Evolutionary conservation across 306 rosid species (phyloP), one percentile per base, ranked within the genome.

Genomic region (Lotus japonicus): DNA sequence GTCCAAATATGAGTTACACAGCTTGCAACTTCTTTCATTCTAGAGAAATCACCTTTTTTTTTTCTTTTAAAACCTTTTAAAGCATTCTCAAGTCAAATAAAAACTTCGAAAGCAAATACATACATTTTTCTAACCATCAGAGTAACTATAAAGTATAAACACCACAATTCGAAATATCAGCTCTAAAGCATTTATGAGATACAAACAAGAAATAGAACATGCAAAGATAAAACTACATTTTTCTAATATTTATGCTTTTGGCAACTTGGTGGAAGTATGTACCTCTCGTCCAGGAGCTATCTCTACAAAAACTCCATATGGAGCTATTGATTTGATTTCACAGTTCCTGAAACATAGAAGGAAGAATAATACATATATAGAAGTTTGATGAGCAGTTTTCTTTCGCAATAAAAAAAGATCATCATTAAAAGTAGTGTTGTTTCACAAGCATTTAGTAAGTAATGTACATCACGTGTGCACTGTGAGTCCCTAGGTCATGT

Each of bases 271-370:
- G 52, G 46, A 80, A 63, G 43, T 42, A 58, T 64, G 51, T 84
- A 84, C 98, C 98, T 94, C 98, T 70, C 97, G 82, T 23, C 98
- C 98, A 64, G 96, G 95, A 58, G 95, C 91, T 79, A 94, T 94
- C 92, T 94, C 97, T 39, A 94, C 94, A 73, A 94, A 94, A 63
- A 54, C 97, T 73, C 98, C 98, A 53, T 86, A 94, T 33, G 90
- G 74, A 66, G 86, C 80, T 60, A 90, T 80, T 58, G 96, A 78
- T 78, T 94, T 94, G 75, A 94, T 88, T 82, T 90, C 96, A 42
- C 98, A 88, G 62, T 90, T 76, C 96, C 98, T 94, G 81, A 67
- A 66, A 31, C 23, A 67, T 31, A 46, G 46, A 77, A 42, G 36
- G 13, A 17, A 26, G 70, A 60, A 52, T 49, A 58, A 38, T 69